These are phyloP conservation scores for Platismatia glauca DNA, from an alignment of 495 filamentous ascomycete genomes.

Conservation along the genomic window DNA sequence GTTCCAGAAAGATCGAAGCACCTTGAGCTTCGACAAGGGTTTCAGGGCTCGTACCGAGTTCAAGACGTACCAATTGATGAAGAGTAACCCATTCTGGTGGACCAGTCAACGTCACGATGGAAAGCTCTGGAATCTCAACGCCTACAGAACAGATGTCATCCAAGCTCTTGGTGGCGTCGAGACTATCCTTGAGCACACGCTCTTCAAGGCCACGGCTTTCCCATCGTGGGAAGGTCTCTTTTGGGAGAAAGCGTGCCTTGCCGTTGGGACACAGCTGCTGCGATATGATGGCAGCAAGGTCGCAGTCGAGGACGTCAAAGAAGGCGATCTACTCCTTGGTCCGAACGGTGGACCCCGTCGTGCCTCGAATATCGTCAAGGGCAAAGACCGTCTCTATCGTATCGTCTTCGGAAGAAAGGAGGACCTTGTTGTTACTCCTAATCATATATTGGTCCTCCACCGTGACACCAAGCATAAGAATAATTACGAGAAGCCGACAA, in stretches of 20 bases:
- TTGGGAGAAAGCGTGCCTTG: constrained; percentile 96
- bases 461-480: no score
- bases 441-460: no score
- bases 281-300: no score
- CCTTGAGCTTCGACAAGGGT: constrained; percentile 96
- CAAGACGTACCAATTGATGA: constrained; percentile 98
- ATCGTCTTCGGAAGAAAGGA: no score
- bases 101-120: constrained; percentile 96
- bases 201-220: constrained; percentile 98
- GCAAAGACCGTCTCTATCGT: no score
- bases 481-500: no score
- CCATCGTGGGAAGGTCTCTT: constrained; percentile 98
- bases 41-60: constrained; percentile 95
- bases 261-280: no score
- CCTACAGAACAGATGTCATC: constrained; percentile 97
- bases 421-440: no score
- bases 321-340: no score
- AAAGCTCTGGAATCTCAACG: constrained; percentile 97
- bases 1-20: constrained; percentile 98
- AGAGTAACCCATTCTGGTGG: constrained; percentile 99
- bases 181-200: constrained; percentile 93
- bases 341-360: no score
- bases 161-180: constrained; percentile 99
- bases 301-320: no score
- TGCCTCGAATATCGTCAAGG: no score